Evolutionary conservation across 169 alveolate genomes (phyloP).

Genomic region (Cryptosporidium sp.): DNA sequence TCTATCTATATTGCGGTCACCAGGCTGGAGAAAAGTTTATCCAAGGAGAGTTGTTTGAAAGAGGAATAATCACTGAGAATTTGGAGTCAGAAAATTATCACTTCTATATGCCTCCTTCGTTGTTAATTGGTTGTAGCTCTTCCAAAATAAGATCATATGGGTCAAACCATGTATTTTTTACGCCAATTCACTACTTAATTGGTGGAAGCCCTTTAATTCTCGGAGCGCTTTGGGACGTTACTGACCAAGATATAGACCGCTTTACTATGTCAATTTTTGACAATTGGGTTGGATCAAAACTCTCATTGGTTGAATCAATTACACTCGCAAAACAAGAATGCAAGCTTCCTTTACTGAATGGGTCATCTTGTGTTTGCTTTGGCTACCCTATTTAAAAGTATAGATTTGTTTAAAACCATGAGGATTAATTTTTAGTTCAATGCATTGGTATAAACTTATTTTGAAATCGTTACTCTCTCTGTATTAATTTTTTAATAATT

Average conservation of each 20-base stretch:
- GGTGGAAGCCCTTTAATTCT: conserved; percentile 75
- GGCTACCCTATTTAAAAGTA: conserved; percentile 43
- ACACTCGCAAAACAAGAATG: conserved; percentile 52
- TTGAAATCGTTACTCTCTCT: neutral
- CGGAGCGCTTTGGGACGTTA: conserved; percentile 75
- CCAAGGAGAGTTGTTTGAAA: conserved; percentile 56
- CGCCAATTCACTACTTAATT: conserved; percentile 60
- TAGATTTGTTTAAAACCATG: no score
- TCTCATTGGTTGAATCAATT: conserved; percentile 54
- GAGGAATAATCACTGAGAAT: conserved; percentile 8
- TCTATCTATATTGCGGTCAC: conserved; percentile 69
- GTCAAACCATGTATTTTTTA: conserved; percentile 24
- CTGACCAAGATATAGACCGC: conserved; percentile 74
- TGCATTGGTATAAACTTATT: neutral
- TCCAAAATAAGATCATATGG: conserved; percentile 70
- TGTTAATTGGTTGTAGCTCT: conserved; percentile 72
- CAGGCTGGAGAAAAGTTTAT: conserved; percentile 72
- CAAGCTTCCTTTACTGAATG: conserved; percentile 61
- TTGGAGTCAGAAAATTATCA: neutral
- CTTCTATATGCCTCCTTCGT: conserved; percentile 53
- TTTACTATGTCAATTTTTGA: conserved; percentile 71
- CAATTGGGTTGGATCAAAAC: conserved; percentile 40
- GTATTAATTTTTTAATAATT: neutral
- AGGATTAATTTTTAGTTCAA: neutral
- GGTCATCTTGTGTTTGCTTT: conserved; percentile 67